Evolutionary conservation across 129 eudicot genomes (phyloP).

Genomic region (Flaveria sonorensis): DNA sequence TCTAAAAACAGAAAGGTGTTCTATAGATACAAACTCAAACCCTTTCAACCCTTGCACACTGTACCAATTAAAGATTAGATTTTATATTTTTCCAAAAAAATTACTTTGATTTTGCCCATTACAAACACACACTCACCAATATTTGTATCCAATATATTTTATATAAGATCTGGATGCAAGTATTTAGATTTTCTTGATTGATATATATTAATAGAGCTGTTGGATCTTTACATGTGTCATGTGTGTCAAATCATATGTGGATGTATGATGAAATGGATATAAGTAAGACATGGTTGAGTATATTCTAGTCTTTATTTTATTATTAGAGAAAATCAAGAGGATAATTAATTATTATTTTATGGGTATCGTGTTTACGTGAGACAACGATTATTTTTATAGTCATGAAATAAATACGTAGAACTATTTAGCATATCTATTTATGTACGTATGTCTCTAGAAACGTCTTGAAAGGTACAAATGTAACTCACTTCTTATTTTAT

Average conservation of each 20-base stretch:
- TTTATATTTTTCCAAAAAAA: background rate
- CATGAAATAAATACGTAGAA: background rate
- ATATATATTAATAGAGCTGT: slow-evolving; percentile 4
- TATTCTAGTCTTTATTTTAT: background rate
- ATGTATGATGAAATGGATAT: background rate
- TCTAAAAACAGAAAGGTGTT: slow-evolving; percentile 58
- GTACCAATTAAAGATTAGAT: slow-evolving; percentile 26
- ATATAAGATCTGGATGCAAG: slow-evolving; percentile 3
- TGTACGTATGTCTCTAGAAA: background rate
- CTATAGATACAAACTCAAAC: slow-evolving; percentile 63
- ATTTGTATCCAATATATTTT: background rate
- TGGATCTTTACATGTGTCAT: background rate
- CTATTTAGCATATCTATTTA: background rate
- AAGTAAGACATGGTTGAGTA: background rate
- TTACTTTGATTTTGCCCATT: background rate
- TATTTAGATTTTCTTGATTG: background rate
- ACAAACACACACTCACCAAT: background rate
- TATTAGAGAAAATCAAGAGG: background rate
- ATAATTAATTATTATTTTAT: too few relatives aligned
- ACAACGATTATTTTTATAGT: too few relatives aligned
- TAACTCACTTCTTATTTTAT: background rate
- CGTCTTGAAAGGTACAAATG: background rate
- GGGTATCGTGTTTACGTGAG: too few relatives aligned
- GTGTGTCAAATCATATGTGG: background rate
- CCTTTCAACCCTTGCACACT: slow-evolving; percentile 46